These are phyloP conservation scores for Xylaria cubensis DNA, from an alignment of 495 filamentous ascomycete genomes.

Conservation along the genomic window DNA sequence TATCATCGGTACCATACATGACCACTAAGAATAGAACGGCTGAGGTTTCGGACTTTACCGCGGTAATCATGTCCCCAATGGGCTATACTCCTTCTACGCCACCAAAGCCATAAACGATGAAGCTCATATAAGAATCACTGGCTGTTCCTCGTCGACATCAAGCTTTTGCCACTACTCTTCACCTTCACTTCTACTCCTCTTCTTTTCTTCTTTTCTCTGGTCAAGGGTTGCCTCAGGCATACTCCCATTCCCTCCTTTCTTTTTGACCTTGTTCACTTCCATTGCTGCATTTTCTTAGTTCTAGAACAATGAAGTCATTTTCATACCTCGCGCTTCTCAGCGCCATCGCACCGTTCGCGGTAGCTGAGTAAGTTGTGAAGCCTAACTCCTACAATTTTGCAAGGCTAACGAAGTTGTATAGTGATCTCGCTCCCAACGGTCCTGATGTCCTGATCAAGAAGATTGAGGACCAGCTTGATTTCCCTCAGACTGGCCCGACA, in stretches of 20 bases:
- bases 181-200: constrained; percentile 17
- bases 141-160: not conserved
- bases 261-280: not conserved
- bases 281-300: not conserved
- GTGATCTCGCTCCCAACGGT: constrained; percentile 19
- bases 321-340: constrained; percentile 26
- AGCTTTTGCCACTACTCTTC: not conserved
- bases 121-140: constrained; percentile 15
- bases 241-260: constrained; percentile 4
- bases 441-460: not conserved
- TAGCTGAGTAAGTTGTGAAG: constrained; percentile 13
- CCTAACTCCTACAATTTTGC: not conserved
- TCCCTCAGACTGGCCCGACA: constrained; percentile 13
- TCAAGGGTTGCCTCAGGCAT: constrained; percentile 7
- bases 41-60: not conserved
- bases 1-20: not conserved
- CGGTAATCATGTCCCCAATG: not conserved
- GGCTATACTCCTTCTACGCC: not conserved
- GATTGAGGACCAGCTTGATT: not conserved
- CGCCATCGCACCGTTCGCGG: constrained; percentile 10
- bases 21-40: constrained; percentile 11
- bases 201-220: constrained; percentile 16
- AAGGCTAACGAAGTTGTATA: not conserved
- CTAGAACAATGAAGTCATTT: constrained; percentile 20
- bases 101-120: not conserved